Base-by-base conservation (phyloP, 768 basidiomycete species). In the Inosperma sp. region DNA sequence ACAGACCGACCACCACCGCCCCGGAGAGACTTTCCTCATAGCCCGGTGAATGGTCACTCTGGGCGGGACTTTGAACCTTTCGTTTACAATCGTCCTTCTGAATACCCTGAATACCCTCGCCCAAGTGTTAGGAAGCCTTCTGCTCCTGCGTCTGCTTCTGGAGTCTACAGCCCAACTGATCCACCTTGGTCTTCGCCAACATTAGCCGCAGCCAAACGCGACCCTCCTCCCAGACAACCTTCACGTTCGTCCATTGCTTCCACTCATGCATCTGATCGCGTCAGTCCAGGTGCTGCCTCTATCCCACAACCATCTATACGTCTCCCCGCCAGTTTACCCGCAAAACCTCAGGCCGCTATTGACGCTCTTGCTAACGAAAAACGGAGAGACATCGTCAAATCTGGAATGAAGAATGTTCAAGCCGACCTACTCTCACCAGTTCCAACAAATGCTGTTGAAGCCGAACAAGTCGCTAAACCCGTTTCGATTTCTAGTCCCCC, bases 201-300 rank as follows among this genome's bases (percentile, higher is more conserved):
- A 9, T 21, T 19, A 9, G 13, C 37, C 19, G 56, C 51, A 26
- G 34, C 50, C 45, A 58, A 56, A 54, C 42, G 47, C 16, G 55
- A 52, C 26, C 43, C 42, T 19, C 52, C 54, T 27, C 40, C 56
- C 21, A 55, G 77, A 57, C 77, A 78, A 33, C 66, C 68, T 30
- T 82, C 81, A 54, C 76, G 76, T 41, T 82, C 81, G 12, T 80
- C 79, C 36, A 76, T 77, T 56, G 77, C 75, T n/a, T 83, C 82
- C 47, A 71, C 75, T 22, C 70, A 69, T 34, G 67, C 62, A 46
- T 79, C 78, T 55, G 68, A 72, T 52, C 65, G 63, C 58, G 65
- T 61, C 49, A 64, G 66, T 37, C 59, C 65, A 22, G 50, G 41
- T 5, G 43, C 27, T 51, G 50, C 41, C 13, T 51, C 50, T 21